These are phyloP conservation scores for Astrothelium subdiscretum DNA, from an alignment of 495 filamentous ascomycete genomes.

Conservation along the genomic window DNA sequence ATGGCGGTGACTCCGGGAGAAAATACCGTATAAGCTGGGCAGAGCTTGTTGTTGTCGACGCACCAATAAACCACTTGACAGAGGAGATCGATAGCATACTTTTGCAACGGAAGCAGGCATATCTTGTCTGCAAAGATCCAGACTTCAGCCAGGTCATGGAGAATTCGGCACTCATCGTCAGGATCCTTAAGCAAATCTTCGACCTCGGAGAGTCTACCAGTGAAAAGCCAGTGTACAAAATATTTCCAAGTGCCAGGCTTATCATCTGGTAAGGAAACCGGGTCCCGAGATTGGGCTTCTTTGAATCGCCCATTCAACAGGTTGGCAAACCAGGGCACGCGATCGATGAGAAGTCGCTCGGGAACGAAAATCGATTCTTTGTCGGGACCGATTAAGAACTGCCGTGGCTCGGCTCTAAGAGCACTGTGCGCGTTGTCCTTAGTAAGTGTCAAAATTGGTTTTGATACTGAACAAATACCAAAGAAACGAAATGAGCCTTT, in stretches of 20 bases:
- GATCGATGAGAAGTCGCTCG: neutral
- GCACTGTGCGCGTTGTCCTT: too few relatives aligned
- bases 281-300: neutral
- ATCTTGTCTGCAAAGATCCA: neutral
- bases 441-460: too few relatives aligned
- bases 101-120: neutral
- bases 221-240: neutral
- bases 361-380: neutral
- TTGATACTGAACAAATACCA: too few relatives aligned
- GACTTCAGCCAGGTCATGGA: neutral
- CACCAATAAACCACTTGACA: neutral
- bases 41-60: too few relatives aligned
- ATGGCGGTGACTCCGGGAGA: too few relatives aligned
- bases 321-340: neutral
- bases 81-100: neutral
- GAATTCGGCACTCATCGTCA: neutral
- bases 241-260: neutral
- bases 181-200: too few relatives aligned
- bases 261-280: neutral
- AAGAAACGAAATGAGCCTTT: too few relatives aligned
- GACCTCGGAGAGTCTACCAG: neutral
- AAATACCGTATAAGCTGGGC: too few relatives aligned
- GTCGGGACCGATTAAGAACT: neutral
- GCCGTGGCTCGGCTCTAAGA: neutral
- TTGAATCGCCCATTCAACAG: neutral